phyloP scores from a whole-genome alignment of 2,329 filamentous ascomycete species.

The Beauveria varroae region DNA sequence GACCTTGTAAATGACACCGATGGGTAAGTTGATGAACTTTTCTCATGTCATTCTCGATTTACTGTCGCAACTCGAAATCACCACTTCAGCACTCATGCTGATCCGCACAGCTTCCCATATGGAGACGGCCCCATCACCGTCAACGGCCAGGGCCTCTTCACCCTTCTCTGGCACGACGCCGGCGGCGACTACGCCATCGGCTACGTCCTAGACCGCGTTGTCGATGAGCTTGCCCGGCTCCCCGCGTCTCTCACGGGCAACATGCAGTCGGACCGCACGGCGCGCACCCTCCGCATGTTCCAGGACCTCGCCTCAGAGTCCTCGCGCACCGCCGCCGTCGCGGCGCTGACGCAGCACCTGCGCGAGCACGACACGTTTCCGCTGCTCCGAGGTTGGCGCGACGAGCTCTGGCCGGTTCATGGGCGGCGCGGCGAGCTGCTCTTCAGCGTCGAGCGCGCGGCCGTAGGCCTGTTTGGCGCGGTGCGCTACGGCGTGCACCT shows the following conservation, averaged over 20 bases:
- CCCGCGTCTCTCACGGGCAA: slow-evolving; percentile 49
- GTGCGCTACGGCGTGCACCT: slow-evolving; percentile 77
- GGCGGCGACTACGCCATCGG: slow-evolving; percentile 59
- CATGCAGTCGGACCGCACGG: slow-evolving; percentile 51
- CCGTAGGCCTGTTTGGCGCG: slow-evolving; percentile 65
- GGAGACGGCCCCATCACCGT: slow-evolving; percentile 50
- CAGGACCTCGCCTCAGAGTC: slow-evolving; percentile 46
- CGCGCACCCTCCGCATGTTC: slow-evolving; percentile 58
- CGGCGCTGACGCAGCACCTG: slow-evolving; percentile 57
- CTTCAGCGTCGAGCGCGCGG: slow-evolving; percentile 71
- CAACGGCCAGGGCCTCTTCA: slow-evolving; percentile 55
- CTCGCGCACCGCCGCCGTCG: slow-evolving; percentile 52
- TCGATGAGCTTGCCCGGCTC: slow-evolving; percentile 39
- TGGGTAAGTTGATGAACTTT: slow-evolving; percentile 33
- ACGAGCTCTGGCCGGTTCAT: slow-evolving; percentile 76
- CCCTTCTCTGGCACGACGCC: slow-evolving; percentile 54
- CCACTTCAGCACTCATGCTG: not conserved
- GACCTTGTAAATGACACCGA: slow-evolving; percentile 49
- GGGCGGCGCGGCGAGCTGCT: slow-evolving; percentile 54
- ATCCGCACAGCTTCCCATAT: slow-evolving; percentile 64
- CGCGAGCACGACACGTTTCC: slow-evolving; percentile 63
- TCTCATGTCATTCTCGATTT: not conserved
- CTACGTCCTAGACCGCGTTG: slow-evolving; percentile 45
- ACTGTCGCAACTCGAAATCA: not conserved
- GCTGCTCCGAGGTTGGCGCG: slow-evolving; percentile 69